Percentiles rank a stretch among this genome's conserved stretches.
Evolutionary conservation across 441 rosid genomes (phyloP).

Genomic region (Melianthus villosus): DNA sequence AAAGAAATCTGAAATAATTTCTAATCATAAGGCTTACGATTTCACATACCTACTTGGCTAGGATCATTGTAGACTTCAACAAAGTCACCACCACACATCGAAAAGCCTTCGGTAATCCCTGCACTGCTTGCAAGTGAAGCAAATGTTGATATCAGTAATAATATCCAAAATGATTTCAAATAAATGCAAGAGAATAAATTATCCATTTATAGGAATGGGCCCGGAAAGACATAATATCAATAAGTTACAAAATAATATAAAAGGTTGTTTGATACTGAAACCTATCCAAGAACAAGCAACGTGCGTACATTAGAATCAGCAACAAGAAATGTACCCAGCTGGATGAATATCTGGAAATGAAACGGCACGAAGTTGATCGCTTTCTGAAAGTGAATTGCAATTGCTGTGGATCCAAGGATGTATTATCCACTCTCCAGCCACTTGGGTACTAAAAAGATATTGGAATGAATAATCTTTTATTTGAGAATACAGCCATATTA

Average conservation of each 20-base stretch:
- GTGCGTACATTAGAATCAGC: background rate
- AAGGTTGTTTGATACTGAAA: no score
- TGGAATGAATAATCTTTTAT: background rate
- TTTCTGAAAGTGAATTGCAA: constrained; percentile 79
- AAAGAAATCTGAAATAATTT: no score
- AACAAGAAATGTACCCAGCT: constrained; percentile 43
- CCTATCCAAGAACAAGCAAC: no score
- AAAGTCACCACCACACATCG: constrained; percentile 98
- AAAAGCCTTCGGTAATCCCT: constrained; percentile 94
- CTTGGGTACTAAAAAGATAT: constrained; percentile 23
- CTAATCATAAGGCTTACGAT: no score
- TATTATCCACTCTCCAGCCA: constrained; percentile 71
- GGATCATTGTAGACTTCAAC: constrained; percentile 83
- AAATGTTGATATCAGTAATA: no score
- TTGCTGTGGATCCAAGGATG: constrained; percentile 98
- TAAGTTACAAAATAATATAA: no score
- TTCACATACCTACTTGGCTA: constrained; percentile 54
- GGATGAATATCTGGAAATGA: constrained; percentile 81
- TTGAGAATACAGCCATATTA: no score
- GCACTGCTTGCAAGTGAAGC: constrained; percentile 44
- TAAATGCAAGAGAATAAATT: no score
- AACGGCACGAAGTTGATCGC: constrained; percentile 76
- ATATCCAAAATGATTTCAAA: no score
- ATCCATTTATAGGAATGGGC: no score
- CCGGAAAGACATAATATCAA: no score